Base-by-base conservation (phyloP, 2,329 filamentous ascomycete genomes). In the Plectosphaerella cucumerina region DNA sequence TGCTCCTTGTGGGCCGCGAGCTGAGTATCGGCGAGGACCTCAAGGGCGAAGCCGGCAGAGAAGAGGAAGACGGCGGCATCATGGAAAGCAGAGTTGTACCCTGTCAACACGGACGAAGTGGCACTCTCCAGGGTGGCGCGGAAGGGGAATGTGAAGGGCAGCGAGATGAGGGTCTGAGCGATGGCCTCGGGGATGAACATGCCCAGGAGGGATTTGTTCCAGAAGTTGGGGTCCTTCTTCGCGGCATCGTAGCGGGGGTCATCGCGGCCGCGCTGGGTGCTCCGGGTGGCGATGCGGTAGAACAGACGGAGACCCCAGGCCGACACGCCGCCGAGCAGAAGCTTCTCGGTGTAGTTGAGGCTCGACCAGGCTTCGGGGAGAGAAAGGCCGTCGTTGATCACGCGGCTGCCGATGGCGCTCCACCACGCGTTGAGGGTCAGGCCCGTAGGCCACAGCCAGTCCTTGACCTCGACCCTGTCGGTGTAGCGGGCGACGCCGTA, bases 361-460 rank as follows among this genome's bases (percentile, higher is more conserved):
- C 70, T 70, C 17, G 63, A 58, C 58, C 77, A 72, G 15, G 78
- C 76, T 44, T 73, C 66, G 1, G 66, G 58, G 5, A 79, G 51
- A 0, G 76, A 72, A 18, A 78, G 61, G 1, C 74, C 71, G 26
- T 73, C 68, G 50, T 71, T 65, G 45, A 70, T 62, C 11, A 81
- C 67, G 5, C 73, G 74, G n/a, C 71, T 68, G 14, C 80, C 79
- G 41, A 84, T 64, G 20, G 81, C 78, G 50, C 72, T 76, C 76
- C 79, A 84, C 81, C 81, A 84, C 6, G 78, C 80, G 59, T 82
- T 84, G 51, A 71, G 62, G 10, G 84, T 73, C 58, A 77, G 77
- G 3, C 70, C 76, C 4, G 71, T 65, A 1, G 80, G 77, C 80
- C 80, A 84, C 6, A 81, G 64, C 70, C 75, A 80, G 60, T 85